A percentile compares a stretch with the other conserved stretches of the same genome.
Evolutionary conservation across 1,284 basidiomycete species (phyloP).

Genomic region (Wallemia hederae): DNA sequence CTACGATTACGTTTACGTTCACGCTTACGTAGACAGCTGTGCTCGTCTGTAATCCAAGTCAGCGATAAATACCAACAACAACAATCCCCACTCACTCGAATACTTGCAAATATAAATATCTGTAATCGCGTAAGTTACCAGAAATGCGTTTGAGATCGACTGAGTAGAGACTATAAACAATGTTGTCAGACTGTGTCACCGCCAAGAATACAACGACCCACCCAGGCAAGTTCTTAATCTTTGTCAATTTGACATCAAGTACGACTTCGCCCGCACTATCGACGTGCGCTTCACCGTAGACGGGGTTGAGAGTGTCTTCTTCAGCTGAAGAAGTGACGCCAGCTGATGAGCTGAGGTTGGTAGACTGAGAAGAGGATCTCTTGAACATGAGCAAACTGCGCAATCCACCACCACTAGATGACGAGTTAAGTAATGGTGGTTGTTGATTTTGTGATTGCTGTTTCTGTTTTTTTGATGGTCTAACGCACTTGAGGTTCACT

Average conservation of each 20-base stretch:
- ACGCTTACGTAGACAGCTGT: no score
- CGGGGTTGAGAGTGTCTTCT: background rate
- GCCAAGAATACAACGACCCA: background rate
- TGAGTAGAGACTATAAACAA: constrained; percentile 29
- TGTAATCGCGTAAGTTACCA: constrained; percentile 75
- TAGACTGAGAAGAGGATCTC: background rate
- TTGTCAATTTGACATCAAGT: constrained; percentile 23
- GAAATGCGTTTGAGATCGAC: constrained; percentile 69
- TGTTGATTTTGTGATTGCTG: background rate
- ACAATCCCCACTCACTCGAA: constrained; percentile 33
- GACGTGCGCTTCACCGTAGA: background rate
- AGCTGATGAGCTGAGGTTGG: background rate
- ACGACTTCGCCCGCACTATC: background rate
- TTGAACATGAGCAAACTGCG: background rate
- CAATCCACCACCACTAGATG: background rate
- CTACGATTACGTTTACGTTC: no score
- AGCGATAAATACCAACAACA: background rate
- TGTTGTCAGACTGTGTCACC: background rate
- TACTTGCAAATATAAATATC: constrained; percentile 68
- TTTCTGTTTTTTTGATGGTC: background rate
- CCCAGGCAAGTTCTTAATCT: constrained; percentile 59
- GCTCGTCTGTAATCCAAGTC: no score
- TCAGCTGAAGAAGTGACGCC: background rate
- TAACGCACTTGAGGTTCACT: background rate
- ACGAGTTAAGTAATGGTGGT: background rate